Conservation (phyloP, 2,329 filamentous ascomycete species). For the Chrysoporthe puriensis region DNA sequence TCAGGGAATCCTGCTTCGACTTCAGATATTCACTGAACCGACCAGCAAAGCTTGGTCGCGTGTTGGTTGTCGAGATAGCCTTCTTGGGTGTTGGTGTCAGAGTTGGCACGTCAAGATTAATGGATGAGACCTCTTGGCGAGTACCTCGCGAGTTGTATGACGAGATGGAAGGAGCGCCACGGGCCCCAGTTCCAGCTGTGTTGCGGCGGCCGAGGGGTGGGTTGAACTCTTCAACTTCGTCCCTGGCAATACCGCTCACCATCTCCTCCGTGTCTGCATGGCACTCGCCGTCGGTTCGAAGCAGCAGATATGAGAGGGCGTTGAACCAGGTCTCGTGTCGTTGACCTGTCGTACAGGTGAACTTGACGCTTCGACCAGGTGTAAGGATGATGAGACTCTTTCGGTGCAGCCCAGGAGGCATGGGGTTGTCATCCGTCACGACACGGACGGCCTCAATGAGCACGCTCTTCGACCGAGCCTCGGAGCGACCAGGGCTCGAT, state of each 20-base stretch:
- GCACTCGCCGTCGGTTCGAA: slow-evolving; percentile 72
- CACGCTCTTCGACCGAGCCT: slow-evolving; percentile 84
- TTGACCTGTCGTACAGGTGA: slow-evolving; percentile 91
- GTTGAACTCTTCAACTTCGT: slow-evolving; percentile 81
- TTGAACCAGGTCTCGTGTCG: slow-evolving; percentile 99
- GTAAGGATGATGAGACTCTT: slow-evolving; percentile 92
- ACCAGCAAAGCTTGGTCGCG: slow-evolving; percentile 36
- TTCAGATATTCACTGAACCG: slow-evolving; percentile 66
- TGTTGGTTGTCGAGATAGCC: slow-evolving; percentile 30
- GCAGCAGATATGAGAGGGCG: slow-evolving; percentile 86
- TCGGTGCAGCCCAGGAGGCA: slow-evolving; percentile 89
- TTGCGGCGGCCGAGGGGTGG: slow-evolving; percentile 55
- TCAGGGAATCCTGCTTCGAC: slow-evolving; percentile 54
- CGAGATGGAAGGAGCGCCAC: slow-evolving; percentile 68
- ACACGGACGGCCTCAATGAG: slow-evolving; percentile 91
- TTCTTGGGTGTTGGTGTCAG: slow-evolving; percentile 55
- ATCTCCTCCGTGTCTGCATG: slow-evolving; percentile 64
- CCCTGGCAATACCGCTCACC: slow-evolving; percentile 59
- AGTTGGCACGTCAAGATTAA: slow-evolving; percentile 59
- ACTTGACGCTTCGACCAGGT: slow-evolving; percentile 86
- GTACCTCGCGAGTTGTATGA: slow-evolving; percentile 79
- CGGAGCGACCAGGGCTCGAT: slow-evolving; percentile 72
- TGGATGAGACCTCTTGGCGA: slow-evolving; percentile 60
- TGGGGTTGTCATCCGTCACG: slow-evolving; percentile 91
- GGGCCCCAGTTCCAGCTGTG: slow-evolving; percentile 52